Evolutionary conservation across 495 filamentous ascomycete species (phyloP).

Genomic region (Xylaria intraflava): DNA sequence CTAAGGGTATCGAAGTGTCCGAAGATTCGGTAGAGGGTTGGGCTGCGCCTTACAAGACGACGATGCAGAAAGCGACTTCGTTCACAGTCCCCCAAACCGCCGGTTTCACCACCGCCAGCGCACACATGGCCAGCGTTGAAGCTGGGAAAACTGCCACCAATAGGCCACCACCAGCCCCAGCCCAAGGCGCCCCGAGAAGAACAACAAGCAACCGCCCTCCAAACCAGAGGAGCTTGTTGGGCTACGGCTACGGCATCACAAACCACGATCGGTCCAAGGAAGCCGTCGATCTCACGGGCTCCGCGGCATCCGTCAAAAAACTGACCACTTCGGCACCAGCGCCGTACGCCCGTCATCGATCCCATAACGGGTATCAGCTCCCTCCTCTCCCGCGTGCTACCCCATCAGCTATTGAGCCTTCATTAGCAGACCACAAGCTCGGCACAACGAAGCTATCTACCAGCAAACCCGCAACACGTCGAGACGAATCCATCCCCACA

Average conservation of each 20-base stretch:
- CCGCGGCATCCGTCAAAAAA: conserved; percentile 11
- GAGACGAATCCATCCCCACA: conserved; percentile 8
- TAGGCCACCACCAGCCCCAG: conserved; percentile 13
- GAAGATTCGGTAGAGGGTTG: conserved; percentile 21
- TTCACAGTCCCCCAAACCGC: conserved; percentile 36
- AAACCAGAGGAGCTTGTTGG: conserved; percentile 38
- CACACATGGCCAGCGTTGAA: conserved; percentile 33
- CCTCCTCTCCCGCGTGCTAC: conserved; percentile 7
- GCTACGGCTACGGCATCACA: conserved; percentile 26
- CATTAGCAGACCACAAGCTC: conserved; percentile 32
- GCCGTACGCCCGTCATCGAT: conserved; percentile 3
- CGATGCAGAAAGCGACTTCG: conserved; percentile 37
- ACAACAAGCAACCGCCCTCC: conserved; percentile 28
- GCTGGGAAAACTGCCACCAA: conserved; percentile 17
- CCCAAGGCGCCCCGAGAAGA: conserved; percentile 7
- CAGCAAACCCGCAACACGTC: conserved; percentile 9
- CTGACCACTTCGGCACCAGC: conserved; percentile 9
- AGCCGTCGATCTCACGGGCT: neutral
- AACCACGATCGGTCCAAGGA: conserved; percentile 26
- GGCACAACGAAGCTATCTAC: conserved; percentile 21
- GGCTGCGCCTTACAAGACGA: conserved; percentile 35
- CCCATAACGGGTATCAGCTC: neutral
- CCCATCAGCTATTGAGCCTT: conserved; percentile 27
- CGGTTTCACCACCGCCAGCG: conserved; percentile 39
- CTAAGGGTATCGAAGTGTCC: conserved; percentile 16